Evolutionary conservation across 1,284 basidiomycete species (phyloP), one percentile per base, ranked within the genome.

Genomic region (Rhizoctonia solani): DNA sequence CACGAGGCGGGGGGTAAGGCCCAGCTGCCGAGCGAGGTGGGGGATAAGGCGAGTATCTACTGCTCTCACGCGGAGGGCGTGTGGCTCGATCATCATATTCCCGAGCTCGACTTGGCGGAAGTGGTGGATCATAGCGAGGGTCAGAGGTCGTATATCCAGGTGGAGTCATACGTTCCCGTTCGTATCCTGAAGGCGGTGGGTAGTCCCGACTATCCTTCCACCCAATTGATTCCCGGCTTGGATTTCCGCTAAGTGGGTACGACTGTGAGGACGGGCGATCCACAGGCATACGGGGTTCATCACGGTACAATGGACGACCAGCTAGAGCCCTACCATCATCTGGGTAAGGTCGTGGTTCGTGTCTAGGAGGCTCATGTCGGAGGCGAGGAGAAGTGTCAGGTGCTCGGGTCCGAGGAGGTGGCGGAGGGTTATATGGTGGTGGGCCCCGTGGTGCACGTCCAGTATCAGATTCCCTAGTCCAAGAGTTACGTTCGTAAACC

Each of bases 141-240:
- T 63, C 59, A 13, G 59, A 23, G 21, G 59, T 32, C 5, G 29
- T 49, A 34, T 52, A 52, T 52, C 59, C 59, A 63, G 59, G 59
- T 19, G 44, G 37, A 21, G 56, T 52, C 32, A 63, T 47, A 27
- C 59, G 59, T 5, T 63, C 59, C 25, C 59, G 59, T 23, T 63
- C 59, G 27, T 63, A 63, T 63, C 59, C 59, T 23, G 59, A 42
- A 11, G n/a, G n/a, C n/a, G 59, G 59, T 53, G 59, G 59, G 34
- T 63, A 63, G 59, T 63, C 59, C 34, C 59, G 47, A 37, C 59
- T 42, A 42, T 63, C 59, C 49, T 63, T 63, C 59, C 59, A 63
- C 23, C 59, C 49, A 53, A 63, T 63, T 14, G 59, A 21, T 50
- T 63, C 59, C 37, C 59, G 59, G 59, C 49, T 47, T 30, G 59